These are phyloP conservation scores for Penicillium bialowiezense DNA, from an alignment of 495 filamentous ascomycete genomes.

Conservation along the genomic window DNA sequence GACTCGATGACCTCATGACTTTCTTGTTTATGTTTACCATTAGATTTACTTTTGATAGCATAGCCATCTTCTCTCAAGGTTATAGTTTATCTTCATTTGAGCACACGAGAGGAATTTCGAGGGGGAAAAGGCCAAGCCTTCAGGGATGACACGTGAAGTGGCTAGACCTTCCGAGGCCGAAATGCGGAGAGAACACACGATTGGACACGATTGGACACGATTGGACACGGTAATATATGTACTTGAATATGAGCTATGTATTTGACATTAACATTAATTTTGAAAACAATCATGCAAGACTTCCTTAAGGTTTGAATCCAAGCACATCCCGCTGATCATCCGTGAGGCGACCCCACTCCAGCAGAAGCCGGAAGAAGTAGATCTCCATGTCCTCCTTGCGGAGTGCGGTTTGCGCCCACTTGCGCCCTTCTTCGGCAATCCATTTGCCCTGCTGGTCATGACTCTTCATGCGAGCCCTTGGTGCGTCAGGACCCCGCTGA, in stretches of 20 bases:
- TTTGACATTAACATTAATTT: constrained; percentile 2
- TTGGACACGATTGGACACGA: no score
- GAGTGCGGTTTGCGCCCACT: constrained; percentile 63
- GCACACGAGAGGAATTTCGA: no score
- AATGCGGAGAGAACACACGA: no score
- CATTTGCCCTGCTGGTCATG: constrained; percentile 49
- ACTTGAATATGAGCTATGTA: neutral
- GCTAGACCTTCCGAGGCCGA: no score
- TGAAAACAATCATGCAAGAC: neutral
- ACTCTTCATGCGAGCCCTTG: constrained; percentile 24
- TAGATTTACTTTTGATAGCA: no score
- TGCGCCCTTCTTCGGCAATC: constrained; percentile 66
- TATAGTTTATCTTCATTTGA: no score
- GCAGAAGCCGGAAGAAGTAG: constrained; percentile 72
- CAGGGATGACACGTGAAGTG: no score
- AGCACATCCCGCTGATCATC: constrained; percentile 60
- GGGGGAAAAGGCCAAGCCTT: no score
- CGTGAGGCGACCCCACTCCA: constrained; percentile 71
- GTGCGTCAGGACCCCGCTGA: constrained; percentile 4
- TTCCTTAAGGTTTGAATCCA: constrained; percentile 42
- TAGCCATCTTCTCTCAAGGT: no score
- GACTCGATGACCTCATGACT: neutral
- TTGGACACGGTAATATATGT: no score
- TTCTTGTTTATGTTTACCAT: neutral
- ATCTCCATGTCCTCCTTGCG: constrained; percentile 81